Percentiles rank a stretch among this genome's conserved stretches.
phyloP scores from a whole-genome alignment of 176 grass and related monocot genomes.

The Triticum urartu region DNA sequence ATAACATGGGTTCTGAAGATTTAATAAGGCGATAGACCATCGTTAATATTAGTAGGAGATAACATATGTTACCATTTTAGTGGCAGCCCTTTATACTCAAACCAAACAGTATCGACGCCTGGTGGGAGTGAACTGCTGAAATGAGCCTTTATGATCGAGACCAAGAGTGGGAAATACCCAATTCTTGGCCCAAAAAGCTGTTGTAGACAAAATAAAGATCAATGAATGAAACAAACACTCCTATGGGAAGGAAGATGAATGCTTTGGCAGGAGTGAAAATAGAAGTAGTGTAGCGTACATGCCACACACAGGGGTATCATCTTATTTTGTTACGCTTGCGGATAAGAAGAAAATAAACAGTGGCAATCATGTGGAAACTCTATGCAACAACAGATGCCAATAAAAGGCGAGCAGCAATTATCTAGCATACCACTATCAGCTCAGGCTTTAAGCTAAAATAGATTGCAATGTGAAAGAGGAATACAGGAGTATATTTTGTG shows the following conservation, averaged over 20 bases:
- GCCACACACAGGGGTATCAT: background rate
- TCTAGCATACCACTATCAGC: background rate
- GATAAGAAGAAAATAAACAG: background rate
- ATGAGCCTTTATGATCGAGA: slow-evolving; percentile 85
- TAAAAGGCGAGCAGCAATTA: background rate
- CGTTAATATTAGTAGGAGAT: background rate
- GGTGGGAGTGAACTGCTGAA: slow-evolving; percentile 78
- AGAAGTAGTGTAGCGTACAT: background rate
- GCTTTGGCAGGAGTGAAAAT: background rate
- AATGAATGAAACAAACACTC: background rate
- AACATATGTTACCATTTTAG: slow-evolving; percentile 69
- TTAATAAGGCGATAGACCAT: background rate
- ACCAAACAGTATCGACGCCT: slow-evolving; percentile 86
- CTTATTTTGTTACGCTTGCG: background rate
- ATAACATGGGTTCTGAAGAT: background rate
- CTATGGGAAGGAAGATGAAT: background rate
- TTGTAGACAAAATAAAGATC: slow-evolving; percentile 1
- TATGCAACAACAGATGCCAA: background rate
- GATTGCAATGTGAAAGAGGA: background rate
- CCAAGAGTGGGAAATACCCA: slow-evolving; percentile 77
- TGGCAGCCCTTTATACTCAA: slow-evolving; percentile 92
- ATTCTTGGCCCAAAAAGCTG: slow-evolving; percentile 79
- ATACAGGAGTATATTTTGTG: background rate
- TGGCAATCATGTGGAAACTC: background rate
- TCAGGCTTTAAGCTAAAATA: too few relatives aligned